Base-by-base conservation (phyloP, 805 yeast species). In the Yarrowia osloensis region DNA sequence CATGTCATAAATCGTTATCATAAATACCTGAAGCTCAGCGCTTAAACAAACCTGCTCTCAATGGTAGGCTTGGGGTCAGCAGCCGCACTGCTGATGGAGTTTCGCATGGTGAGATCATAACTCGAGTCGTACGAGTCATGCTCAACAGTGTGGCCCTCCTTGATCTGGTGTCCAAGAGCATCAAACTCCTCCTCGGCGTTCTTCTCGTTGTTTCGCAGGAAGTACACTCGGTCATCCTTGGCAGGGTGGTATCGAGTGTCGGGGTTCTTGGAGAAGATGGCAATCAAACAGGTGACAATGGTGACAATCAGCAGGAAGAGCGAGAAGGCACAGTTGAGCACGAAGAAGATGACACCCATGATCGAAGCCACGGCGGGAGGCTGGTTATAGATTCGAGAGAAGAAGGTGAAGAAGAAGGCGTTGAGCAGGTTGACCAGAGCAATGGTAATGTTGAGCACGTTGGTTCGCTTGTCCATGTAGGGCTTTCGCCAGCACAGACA, bases 271-370 rank as follows among this genome's bases (percentile, higher is more conserved):
- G 93, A 87, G 71, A 87, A 81, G 1, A 89, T 69, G 9, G 90
- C 86, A 72, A 86, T 78, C n/a, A 78, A 75, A 67, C 88, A 83
- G 71, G 89, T 87, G 2, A 86, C 86, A 68, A 92, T 81, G 72
- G 90, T 88, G 79, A 88, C 77, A 39, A 92, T 71, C 75, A 93
- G 82, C 71, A 93, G 80, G 65, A 91, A 81, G 70, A 90, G 81
- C 9, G 97, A 86, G 74, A 90, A 92, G 4, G 94, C 96, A 7
- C 97, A 97, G 76, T 93, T 93, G 76, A 93, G 77, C 67, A 93
- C 82, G 76, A 93, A 93, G 78, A 90, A 93, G 1, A 93, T 82
- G 86, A 96, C 89, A 0, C 96, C 98, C 97, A 93, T 90, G 67
- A 93, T 85, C 1, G 97, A 88, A 15, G 87, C 81, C 13, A 90